phyloP scores from a whole-genome alignment of 1,284 basidiomycete genomes.

The Ustilago sp. region DNA sequence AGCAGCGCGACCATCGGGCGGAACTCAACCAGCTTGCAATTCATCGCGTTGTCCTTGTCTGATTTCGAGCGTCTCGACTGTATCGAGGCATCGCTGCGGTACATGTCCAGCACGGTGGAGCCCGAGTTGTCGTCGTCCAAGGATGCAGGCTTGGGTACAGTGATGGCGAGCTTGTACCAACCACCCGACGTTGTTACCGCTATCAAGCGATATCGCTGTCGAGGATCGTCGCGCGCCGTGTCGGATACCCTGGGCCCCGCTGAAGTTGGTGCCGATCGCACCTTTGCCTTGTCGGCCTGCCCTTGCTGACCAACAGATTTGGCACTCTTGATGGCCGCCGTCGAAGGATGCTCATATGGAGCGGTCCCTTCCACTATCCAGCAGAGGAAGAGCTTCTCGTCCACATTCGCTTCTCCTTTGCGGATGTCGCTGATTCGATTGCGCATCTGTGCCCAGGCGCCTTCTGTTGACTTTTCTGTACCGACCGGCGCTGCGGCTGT shows the following conservation, averaged over 20 bases:
- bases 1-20: conserved; percentile 40
- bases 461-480: conserved; percentile 56
- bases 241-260: background rate
- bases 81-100: conserved; percentile 30
- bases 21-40: conserved; percentile 36
- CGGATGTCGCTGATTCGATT: conserved; percentile 59
- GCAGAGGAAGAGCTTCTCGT: conserved; percentile 58
- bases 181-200: conserved; percentile 62
- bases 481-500: conserved; percentile 11
- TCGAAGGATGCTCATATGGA: background rate
- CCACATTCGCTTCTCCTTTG: conserved; percentile 56
- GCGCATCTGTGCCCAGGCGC: conserved; percentile 61
- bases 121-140: conserved; percentile 1
- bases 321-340: background rate
- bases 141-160: conserved; percentile 3
- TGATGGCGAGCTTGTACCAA: conserved; percentile 59
- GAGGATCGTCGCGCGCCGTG: background rate
- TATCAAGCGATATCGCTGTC: conserved; percentile 36
- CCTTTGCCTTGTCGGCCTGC: conserved; percentile 7
- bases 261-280: background rate
- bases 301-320: background rate
- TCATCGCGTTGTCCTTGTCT: conserved; percentile 15
- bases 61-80: conserved; percentile 7
- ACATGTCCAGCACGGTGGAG: conserved; percentile 59
- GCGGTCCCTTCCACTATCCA: conserved; percentile 42